Conservation (phyloP, 2,329 filamentous ascomycete species). For the Botrytis tulipae region DNA sequence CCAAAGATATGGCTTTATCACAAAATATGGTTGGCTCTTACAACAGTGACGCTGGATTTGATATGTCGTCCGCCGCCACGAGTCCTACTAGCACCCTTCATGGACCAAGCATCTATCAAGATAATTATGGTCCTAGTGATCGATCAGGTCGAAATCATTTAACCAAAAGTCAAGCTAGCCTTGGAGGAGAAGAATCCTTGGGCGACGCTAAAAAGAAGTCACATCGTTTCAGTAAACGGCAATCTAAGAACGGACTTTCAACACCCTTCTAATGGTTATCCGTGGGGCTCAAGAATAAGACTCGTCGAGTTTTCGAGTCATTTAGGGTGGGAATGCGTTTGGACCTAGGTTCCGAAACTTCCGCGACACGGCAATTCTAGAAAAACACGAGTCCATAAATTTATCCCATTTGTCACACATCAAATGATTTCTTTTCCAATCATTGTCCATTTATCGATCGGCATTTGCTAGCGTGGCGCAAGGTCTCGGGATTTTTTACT, state of each 20-base stretch:
- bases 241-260: constrained; percentile 91
- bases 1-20: constrained; percentile 77
- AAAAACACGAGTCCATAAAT: background rate
- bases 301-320: background rate
- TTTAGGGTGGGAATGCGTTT: background rate
- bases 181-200: constrained; percentile 43
- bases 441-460: constrained; percentile 9
- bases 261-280: constrained; percentile 50
- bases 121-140: constrained; percentile 52
- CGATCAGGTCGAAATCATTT: constrained; percentile 56
- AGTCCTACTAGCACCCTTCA: constrained; percentile 73
- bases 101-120: constrained; percentile 52
- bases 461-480: constrained; percentile 22
- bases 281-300: background rate
- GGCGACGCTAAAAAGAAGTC: constrained; percentile 48
- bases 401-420: constrained; percentile 19
- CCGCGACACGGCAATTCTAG: background rate
- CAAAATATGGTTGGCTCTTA: constrained; percentile 68
- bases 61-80: constrained; percentile 69
- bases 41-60: constrained; percentile 64
- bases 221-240: constrained; percentile 82
- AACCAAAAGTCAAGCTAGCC: constrained; percentile 56
- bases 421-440: constrained; percentile 20
- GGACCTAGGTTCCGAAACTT: background rate
- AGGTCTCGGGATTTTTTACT: constrained; percentile 11